Conservation (phyloP, 768 basidiomycete species). For the Mycena belliarum region DNA sequence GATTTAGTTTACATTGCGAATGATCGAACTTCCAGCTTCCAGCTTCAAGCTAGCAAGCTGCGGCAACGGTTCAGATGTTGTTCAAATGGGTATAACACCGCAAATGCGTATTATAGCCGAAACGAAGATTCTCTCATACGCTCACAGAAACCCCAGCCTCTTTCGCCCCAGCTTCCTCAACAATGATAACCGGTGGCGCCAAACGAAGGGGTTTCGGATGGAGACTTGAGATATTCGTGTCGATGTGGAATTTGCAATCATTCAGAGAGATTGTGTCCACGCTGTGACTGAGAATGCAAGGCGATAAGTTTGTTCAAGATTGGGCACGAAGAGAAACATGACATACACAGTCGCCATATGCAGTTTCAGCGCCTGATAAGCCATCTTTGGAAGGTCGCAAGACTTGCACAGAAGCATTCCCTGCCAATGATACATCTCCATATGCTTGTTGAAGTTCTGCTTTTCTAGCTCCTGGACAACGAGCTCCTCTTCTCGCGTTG, state of each 20-base stretch:
- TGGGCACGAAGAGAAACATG: background rate
- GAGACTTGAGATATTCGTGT: background rate
- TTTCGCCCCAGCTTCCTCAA: background rate
- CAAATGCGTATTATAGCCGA: too few relatives aligned
- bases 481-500: constrained; percentile 4
- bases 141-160: background rate
- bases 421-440: background rate
- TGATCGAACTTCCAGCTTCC: too few relatives aligned
- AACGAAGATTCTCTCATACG: too few relatives aligned
- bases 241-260: background rate
- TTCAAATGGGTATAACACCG: too few relatives aligned
- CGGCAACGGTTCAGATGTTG: too few relatives aligned
- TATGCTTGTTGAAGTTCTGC: too few relatives aligned
- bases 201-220: background rate
- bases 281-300: background rate
- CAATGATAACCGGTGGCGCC: background rate
- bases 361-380: background rate
- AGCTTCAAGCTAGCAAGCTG: too few relatives aligned
- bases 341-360: constrained; percentile 7
- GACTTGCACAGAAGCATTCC: background rate
- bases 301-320: background rate
- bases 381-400: background rate
- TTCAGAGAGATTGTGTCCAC: background rate
- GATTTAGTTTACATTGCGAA: too few relatives aligned
- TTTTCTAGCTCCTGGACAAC: background rate